Evolutionary conservation across 2,329 filamentous ascomycete genomes (phyloP), one percentile per base, ranked within the genome.

Genomic region (Fusarium staphyleae): DNA sequence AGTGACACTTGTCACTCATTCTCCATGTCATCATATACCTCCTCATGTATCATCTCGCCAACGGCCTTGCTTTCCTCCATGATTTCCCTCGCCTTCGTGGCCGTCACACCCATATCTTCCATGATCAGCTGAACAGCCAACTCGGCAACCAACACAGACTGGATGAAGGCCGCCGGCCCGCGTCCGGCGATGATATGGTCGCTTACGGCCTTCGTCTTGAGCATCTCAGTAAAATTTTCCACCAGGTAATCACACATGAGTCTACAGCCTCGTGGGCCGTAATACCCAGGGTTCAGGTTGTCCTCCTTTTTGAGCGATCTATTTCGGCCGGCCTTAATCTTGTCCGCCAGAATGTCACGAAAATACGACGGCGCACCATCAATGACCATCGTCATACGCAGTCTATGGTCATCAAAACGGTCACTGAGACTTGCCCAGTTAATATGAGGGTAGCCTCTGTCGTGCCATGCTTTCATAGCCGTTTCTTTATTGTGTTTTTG

Each of bases 71-170:
- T 91, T 57, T 89, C 83, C 58, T 81, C 75, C 66, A 93, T 72
- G 15, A 93, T 83, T 19, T 73, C 72, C 59, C 77, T 74, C 14
- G 82, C 82, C 52, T 76, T 71, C 7, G 71, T 69, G 36, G 73
- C 71, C 3, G 63, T 69, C 16, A 81, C 74, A 3, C 59, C 52
- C 78, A 85, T 80, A 55, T 85, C 83, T 62, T 86, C 81, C 72
- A 78, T 80, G 56, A 85, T 82, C 44, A 86, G 72, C 54, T 72
- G 75, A 29, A 81, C 75, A 18, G 81, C 77, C 60, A 85, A 68
- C 70, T 96, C 92, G 0, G 90, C 89, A 18, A 96, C 89, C 55
- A 96, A 75, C 1, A 93, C 90, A 1, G 81, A 79, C 71, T 92
- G 88, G 3, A 92, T 84, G 65, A 88, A 93, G 18, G 81, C 82